Base-by-base conservation (phyloP, 2,329 filamentous ascomycete species). In the Alternaria incomplexa region DNA sequence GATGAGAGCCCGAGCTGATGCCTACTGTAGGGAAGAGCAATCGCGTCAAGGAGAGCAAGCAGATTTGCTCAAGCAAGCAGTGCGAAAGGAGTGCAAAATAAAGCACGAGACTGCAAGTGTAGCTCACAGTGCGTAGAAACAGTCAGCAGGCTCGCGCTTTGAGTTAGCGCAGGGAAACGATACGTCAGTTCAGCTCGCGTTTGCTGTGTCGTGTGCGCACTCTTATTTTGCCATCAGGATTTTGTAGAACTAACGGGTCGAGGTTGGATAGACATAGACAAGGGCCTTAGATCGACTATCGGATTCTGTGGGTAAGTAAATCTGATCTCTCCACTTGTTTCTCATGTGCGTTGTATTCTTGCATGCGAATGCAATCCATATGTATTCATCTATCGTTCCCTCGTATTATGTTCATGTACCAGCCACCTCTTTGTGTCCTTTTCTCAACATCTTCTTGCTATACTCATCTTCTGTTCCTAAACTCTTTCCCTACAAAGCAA, bases 401-500 rank as follows among this genome's bases (percentile, higher is more conserved):
- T 15, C 23, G 36, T 55, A 20, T 15, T 23, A 23, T 45, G 1
- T n/a, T 48, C 11, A 40, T 40, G 22, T 17, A 40, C 25, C 30
- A 32, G 15, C 20, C 28, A 23, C 8, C 6, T 52, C 48, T 15
- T 36, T 8, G 43, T 20, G 28, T 47, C 17, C 15, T 36, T n/a
- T 50, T 25, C 55, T 25, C 13, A 7, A 36, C 36, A 36, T 25
- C 0, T 17, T 3, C 5, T 12, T 22, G n/a, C 5, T 51, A 36
- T 10, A 3, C 15, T 23, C n/a, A n/a, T 22, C 28, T 36, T 0
- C 17, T 36, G 3, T 3, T 17, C 17, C 9, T 28, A 20, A 7
- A n/a, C 20, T n/a, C 5, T 40, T 8, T 5, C 57, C 7, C 13
- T 53, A 76, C 67, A 76, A 64, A 9, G 60, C 67, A 48, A 74